Percentiles rank a stretch among this genome's conserved stretches.
Conservation (phyloP, 2,329 filamentous ascomycete genomes). For the Claviceps africana region DNA sequence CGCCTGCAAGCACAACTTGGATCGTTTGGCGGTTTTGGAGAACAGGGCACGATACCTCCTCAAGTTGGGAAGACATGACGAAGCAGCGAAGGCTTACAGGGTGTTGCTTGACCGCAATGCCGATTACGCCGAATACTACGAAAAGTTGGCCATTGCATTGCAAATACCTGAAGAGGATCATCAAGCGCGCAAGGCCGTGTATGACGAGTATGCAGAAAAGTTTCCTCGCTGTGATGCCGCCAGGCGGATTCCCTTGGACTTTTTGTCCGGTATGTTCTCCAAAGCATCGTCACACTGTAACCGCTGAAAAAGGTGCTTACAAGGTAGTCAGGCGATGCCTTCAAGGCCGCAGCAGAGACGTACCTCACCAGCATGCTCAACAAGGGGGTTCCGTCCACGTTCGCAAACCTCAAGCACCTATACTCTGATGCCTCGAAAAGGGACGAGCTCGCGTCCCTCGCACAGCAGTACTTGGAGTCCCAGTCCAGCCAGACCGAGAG, state of each 20-base stretch:
- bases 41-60: slow-evolving; percentile 71
- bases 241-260: slow-evolving; percentile 75
- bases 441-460: slow-evolving; percentile 58
- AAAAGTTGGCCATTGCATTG: slow-evolving; percentile 56
- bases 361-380: slow-evolving; percentile 78
- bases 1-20: slow-evolving; percentile 63
- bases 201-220: slow-evolving; percentile 62
- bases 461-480: slow-evolving; percentile 61
- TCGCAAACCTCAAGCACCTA: slow-evolving; percentile 89
- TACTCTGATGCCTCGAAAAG: slow-evolving; percentile 70
- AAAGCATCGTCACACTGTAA: background rate
- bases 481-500: slow-evolving; percentile 34
- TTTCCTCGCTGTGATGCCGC: slow-evolving; percentile 74
- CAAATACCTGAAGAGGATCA: slow-evolving; percentile 44
- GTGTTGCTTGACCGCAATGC: slow-evolving; percentile 73
- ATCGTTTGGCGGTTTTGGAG: slow-evolving; percentile 76
- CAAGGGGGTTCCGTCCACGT: slow-evolving; percentile 89
- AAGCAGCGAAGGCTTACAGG: slow-evolving; percentile 71
- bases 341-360: slow-evolving; percentile 58
- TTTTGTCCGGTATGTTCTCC: slow-evolving; percentile 50
- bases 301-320: slow-evolving; percentile 9
- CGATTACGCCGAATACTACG: slow-evolving; percentile 78
- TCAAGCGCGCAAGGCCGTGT: slow-evolving; percentile 57
- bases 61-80: slow-evolving; percentile 60
- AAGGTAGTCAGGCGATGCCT: slow-evolving; percentile 51